phyloP scores from a whole-genome alignment of 768 basidiomycete species.

The Gloeopeniophorella convolvens region DNA sequence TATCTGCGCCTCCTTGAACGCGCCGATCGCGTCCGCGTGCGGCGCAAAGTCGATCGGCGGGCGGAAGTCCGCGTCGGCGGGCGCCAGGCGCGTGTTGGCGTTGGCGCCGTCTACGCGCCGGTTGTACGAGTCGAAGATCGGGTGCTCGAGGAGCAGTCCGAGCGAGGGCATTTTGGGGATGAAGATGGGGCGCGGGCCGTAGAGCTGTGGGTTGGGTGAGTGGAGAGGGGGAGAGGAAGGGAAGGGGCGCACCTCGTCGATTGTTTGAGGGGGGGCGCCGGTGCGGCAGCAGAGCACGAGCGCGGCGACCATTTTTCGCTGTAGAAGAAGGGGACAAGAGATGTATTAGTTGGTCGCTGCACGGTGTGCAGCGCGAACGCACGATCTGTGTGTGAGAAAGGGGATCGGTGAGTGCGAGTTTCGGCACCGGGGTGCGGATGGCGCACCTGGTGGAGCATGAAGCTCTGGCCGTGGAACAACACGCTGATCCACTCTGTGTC shows the following conservation, averaged over 20 bases:
- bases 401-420: background rate
- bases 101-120: slow-evolving; percentile 43
- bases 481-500: slow-evolving; percentile 94
- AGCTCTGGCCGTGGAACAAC: slow-evolving; percentile 92
- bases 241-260: slow-evolving; percentile 51
- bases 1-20: slow-evolving; percentile 81
- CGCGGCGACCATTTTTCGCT: slow-evolving; percentile 97
- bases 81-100: slow-evolving; percentile 45
- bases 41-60: slow-evolving; percentile 66
- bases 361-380: slow-evolving; percentile 22
- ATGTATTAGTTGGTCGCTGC: slow-evolving; percentile 18
- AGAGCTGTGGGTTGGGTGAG: slow-evolving; percentile 45
- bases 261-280: slow-evolving; percentile 61
- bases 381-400: slow-evolving; percentile 43
- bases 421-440: too few relatives aligned
- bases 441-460: slow-evolving; percentile 95
- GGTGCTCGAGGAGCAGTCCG: slow-evolving; percentile 85
- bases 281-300: slow-evolving; percentile 78
- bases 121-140: slow-evolving; percentile 77
- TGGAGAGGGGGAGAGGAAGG: background rate
- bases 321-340: slow-evolving; percentile 13
- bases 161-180: slow-evolving; percentile 96
- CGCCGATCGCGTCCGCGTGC: slow-evolving; percentile 60
- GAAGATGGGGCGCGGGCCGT: slow-evolving; percentile 67
- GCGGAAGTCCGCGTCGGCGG: slow-evolving; percentile 55